Base-by-base conservation (phyloP, 306 rosid species). In the Acacia crassicarpa region DNA sequence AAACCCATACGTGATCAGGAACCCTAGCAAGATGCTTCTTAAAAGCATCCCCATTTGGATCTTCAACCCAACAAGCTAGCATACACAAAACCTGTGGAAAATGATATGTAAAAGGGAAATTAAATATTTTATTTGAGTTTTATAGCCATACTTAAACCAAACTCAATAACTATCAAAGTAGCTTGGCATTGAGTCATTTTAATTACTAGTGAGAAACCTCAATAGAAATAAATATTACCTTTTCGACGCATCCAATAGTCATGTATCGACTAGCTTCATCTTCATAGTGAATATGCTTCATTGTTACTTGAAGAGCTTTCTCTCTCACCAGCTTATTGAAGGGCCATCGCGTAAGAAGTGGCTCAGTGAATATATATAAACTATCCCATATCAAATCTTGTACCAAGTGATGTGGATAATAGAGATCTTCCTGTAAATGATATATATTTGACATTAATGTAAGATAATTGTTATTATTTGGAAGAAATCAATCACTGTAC, bases 1-100 rank as follows among this genome's bases (percentile, higher is more conserved):
- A 89, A 72, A 93, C 62, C 97, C 96, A 93, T 32, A 91, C 27
- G 68, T 86, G 89, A 84, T 93, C 97, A 0, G 91, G 93, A 20
- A 93, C 67, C 63, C 97, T 88, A 1, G 91, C 95, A 40, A 92
- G 90, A 85, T 90, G 97, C 81, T 89, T 89, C 76, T 89, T 92
- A 44, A 88, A 92, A 71, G 87, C 85, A 77, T 89, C 94, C 67
- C 92, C 94, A 19, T 91, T 75, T 15, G 97, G 94, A 83, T 93
- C 92, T 85, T 93, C 96, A 23, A 69, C 94, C 96, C 96, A 93
- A 81, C 97, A 93, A 48, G 93, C 90, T 56, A 93, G 91, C 97
- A 93, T 93, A 20, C 91, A 86, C 40, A 93, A 79, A 5, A 82
- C 86, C 97, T 91, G 4, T 10, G 43, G 51, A 16, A 51, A 65